Conservation (phyloP, 108 stramenopile species). For the Pseudonitzschia multistriata region DNA sequence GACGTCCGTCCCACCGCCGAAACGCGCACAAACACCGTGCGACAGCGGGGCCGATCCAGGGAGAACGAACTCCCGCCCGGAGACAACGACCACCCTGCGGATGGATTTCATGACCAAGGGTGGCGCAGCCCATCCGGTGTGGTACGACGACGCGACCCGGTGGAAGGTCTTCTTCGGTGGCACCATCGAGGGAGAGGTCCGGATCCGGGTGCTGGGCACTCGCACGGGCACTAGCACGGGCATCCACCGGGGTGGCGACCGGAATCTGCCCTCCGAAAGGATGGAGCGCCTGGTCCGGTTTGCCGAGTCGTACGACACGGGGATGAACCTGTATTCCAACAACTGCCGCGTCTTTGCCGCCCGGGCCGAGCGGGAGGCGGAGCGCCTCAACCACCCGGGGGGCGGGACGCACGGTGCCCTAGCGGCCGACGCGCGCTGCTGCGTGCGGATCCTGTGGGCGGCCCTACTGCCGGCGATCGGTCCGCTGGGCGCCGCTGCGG, state of each 20-base stretch:
- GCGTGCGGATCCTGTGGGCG: not conserved
- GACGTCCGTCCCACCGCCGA: not conserved
- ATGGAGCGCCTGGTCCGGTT: not conserved
- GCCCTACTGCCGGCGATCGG: not conserved
- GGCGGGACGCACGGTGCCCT: not conserved
- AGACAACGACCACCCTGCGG: not conserved
- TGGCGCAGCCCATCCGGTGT: slow-evolving; percentile 24
- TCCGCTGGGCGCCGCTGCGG: not conserved
- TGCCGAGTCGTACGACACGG: slow-evolving; percentile 16
- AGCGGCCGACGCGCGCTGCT: slow-evolving; percentile 3
- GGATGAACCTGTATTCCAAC: slow-evolving; percentile 26
- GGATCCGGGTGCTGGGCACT: not conserved
- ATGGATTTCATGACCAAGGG: slow-evolving; percentile 31
- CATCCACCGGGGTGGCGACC: not conserved
- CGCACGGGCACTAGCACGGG: not conserved
- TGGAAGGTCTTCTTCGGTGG: slow-evolving; percentile 25
- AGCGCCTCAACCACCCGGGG: slow-evolving; percentile 12
- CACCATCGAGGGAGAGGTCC: slow-evolving; percentile 23
- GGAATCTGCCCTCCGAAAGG: not conserved
- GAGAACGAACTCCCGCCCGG: not conserved
- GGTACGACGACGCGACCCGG: slow-evolving; percentile 15
- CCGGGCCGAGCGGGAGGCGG: slow-evolving; percentile 19
- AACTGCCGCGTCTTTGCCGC: slow-evolving; percentile 29
- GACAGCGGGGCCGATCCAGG: not conserved
- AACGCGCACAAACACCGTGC: not conserved